Evolutionary conservation across 1,284 basidiomycete genomes (phyloP), one percentile per base, ranked within the genome.

Genomic region (Cystobasidiaceae sp.): DNA sequence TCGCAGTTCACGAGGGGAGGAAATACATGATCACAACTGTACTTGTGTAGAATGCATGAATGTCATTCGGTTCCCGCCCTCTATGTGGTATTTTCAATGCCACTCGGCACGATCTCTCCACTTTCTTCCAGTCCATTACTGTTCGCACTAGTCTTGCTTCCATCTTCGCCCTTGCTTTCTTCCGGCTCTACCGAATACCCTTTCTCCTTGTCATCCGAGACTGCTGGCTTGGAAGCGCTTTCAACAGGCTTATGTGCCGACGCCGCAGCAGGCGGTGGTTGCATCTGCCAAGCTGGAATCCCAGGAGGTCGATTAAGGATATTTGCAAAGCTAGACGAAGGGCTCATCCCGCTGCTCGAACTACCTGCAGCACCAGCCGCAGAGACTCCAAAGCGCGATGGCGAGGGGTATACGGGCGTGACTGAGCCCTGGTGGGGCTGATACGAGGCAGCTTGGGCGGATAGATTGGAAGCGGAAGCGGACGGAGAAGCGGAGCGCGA

Each of bases 211-310:
- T n/a, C n/a, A n/a, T n/a, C n/a, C n/a, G n/a, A n/a, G n/a, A n/a
- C n/a, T n/a, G n/a, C n/a, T n/a, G n/a, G n/a, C n/a, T n/a, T n/a
- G n/a, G n/a, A n/a, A n/a, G n/a, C n/a, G n/a, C n/a, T n/a, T n/a
- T n/a, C n/a, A n/a, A n/a, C n/a, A n/a, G n/a, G n/a, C n/a, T n/a
- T n/a, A n/a, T n/a, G n/a, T n/a, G n/a, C n/a, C n/a, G n/a, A 21
- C 51, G 32, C 37, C 5, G 48, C 8, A 27, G 17, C 51, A 34
- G 51, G 51, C 23, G 32, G 9, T 54, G 45, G 25, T 50, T 68
- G 67, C 59, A 88, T 79, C 75, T 94, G 91, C 91, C 91, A 94
- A 4, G 89, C 82, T 2, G 91, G 91, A 75, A 94, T 91, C 11
- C 88, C 82, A 11, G 89, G 87, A 5, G 57, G 65, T 19, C 57